Evolutionary conservation across 495 filamentous ascomycete genomes (phyloP), one percentile per base, ranked within the genome.

Genomic region (Evernia prunastri): DNA sequence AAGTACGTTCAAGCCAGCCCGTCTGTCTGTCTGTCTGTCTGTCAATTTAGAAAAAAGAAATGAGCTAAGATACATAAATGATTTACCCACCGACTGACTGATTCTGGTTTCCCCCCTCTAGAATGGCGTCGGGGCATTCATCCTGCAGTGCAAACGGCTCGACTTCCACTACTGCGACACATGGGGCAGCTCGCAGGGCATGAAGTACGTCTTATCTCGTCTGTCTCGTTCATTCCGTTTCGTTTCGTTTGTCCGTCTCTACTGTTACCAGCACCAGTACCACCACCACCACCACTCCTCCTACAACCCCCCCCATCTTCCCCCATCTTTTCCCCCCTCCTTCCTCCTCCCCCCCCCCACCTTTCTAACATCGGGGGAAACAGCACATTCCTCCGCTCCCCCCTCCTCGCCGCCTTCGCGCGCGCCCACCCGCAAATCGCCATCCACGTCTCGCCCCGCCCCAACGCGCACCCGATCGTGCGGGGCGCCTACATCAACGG

Each of bases 141-240:
- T 98, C 75, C 82, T 96, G 64, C 92, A 96, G 84, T 98, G 94
- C 84, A 96, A 89, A 77, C 87, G 88, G 66, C 81, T 98, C 73
- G 90, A 96, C 73, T 89, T 98, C 71, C 90, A 96, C 77, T 98
- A 96, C 81, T 96, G 94, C 80, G 91, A 97, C 80, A 90, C 86
- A 82, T 90, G 88, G 9, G 94, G 92, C 67, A 92, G 88, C 75
- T 96, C 92, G 40, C 82, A 77, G 64, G 94, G 94, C 72, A 97
- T 98, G 92, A 92, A 93, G 92, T 96, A 79, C 69, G 86, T 77
- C 54, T n/a, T 17, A 18, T 60, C 51, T 63, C 29, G 25, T 17
- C 18, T 61, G n/a, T n/a, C n/a, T n/a, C n/a, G n/a, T n/a, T n/a
- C n/a, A n/a, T n/a, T n/a, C n/a, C n/a, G n/a, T n/a, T n/a, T n/a